Conservation (phyloP, 2,329 filamentous ascomycete species). For the Cladosporium sp. region DNA sequence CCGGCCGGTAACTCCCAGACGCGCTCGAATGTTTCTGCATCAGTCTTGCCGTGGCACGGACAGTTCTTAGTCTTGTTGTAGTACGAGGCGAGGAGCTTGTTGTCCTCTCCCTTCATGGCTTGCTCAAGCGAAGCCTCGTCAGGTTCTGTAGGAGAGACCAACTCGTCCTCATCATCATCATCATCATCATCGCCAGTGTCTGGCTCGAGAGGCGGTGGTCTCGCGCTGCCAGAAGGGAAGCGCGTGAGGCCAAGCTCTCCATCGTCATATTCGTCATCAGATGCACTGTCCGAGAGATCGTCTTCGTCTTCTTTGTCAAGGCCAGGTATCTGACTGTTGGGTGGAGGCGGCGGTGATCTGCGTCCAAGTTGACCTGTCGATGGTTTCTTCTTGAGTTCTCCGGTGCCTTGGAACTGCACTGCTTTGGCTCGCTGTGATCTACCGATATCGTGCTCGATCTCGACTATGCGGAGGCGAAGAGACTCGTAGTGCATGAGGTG, state of each 20-base stretch:
- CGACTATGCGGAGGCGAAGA: slow-evolving; percentile 31
- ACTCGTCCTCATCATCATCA: slow-evolving; percentile 26
- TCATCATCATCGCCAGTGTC: slow-evolving; percentile 24
- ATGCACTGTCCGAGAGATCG: slow-evolving; percentile 16
- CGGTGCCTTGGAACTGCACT: slow-evolving; percentile 27
- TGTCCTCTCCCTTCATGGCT: slow-evolving; percentile 24
- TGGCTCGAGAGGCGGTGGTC: slow-evolving; percentile 21
- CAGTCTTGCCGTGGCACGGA: slow-evolving; percentile 26
- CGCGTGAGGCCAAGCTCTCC: slow-evolving; percentile 26
- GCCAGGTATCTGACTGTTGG: slow-evolving; percentile 13
- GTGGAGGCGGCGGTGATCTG: slow-evolving; percentile 24
- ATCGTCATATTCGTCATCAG: slow-evolving; percentile 24
- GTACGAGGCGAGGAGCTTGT: slow-evolving; percentile 22
- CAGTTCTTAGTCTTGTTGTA: slow-evolving; percentile 29
- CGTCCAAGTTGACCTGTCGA: slow-evolving; percentile 22
- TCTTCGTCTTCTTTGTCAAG: slow-evolving; percentile 21
- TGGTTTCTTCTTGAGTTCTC: slow-evolving; percentile 20
- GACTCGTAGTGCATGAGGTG: slow-evolving; percentile 34
- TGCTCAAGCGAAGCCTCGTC: slow-evolving; percentile 22
- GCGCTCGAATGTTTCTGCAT: slow-evolving; percentile 24
- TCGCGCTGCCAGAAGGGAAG: slow-evolving; percentile 27
- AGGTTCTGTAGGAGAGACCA: slow-evolving; percentile 26
- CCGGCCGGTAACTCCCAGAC: slow-evolving; percentile 29
- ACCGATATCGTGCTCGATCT: slow-evolving; percentile 32
- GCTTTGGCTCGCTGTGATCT: slow-evolving; percentile 19